Base-by-base conservation (phyloP, 495 filamentous ascomycete species). In the Tuber borchii region DNA sequence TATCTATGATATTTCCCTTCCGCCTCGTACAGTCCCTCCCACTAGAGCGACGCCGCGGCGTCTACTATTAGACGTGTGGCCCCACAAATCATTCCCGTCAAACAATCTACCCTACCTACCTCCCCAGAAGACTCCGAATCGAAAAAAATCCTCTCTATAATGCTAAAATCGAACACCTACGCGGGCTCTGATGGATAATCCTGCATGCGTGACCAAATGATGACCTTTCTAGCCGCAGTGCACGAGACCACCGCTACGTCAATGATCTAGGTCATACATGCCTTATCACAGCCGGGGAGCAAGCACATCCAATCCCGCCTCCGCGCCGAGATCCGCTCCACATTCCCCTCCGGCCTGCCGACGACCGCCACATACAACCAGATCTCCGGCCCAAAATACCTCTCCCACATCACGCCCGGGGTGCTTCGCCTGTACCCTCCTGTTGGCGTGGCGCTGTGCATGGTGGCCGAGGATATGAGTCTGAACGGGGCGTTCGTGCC, bases 201-300 rank as follows among this genome's bases (percentile, higher is more conserved):
- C 45, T 90, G 92, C 73, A 90, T 97, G 39, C 87, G 93, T 61
- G 92, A 97, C 82, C 94, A 98, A 82, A 88, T 95, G 83, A 88
- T 97, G 93, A 97, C 94, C 2, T 97, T 98, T 86, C 90, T 97
- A 3, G 92, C 91, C 0, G 95, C 94, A 0, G 95, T 95, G 31
- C 95, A 97, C 83, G 94, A 97, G 85, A 83, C 83, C 5, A 82
- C 89, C 0, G 87, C 89, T 37, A 85, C 87, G 1, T 80, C 88
- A 37, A 87, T 90, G 86, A 88, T 85, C 1, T 89, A 88, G 88
- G 88, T 85, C 8, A 76, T 86, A 14, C 88, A 90, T 75, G 77
- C 88, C 72, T 85, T 90, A 20, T 84, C 85, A 61, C 83, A 84
- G 26, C 75, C 87, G 71, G 87, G 85, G 10, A 84, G 87, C 7